Evolutionary conservation across 768 basidiomycete genomes (phyloP), one percentile per base, ranked within the genome.

Genomic region (Vararia minispora): DNA sequence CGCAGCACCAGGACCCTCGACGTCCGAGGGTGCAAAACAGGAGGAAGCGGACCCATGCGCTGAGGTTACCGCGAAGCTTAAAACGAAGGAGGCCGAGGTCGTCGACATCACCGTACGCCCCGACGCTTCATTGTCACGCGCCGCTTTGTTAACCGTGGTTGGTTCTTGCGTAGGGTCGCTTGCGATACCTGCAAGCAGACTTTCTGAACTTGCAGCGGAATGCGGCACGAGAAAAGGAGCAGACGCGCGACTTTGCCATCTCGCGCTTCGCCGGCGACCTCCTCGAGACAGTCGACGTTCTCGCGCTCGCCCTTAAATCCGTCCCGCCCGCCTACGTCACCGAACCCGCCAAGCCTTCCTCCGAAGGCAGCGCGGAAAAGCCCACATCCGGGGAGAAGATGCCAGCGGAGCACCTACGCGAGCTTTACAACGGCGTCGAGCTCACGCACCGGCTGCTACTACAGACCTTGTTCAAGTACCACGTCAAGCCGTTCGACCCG

Each of bases 161-260:
- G 39, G 30, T 30, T 13, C 25, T 45, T 31, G 13, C 12, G 14
- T 58, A 95, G 94, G 71, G 79, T 56, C 86, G 90, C 46, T 69
- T 95, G 50, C 79, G 84, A 33, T 95, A 97, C 57, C 69, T 87
- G 41, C 83, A 91, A 55, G 95, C 95, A 51, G 95, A 99, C 64
- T 91, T 90, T 61, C 64, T 94, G 30, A 99, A 98, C 60, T 70
- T 95, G 30, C 90, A 92, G 56, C 84, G 91, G 39, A 89, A 91
- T 52, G 73, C 90, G 38, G 79, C 80, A 21, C 74, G 84, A 43
- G 95, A 98, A 63, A 89, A 85, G 66, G 79, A 85, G 54, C 87
- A 91, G 58, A 85, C 89, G 23, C 77, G 79, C 42, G 89, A 95
- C 59, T 97, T 83, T 61, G 92, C 91, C 42, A 92, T 99, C 56